Percentiles rank a stretch among this genome's conserved stretches.
Evolutionary conservation across 371 early-diverging fungal genomes (phyloP).

Genomic region (Mucor sp.): DNA sequence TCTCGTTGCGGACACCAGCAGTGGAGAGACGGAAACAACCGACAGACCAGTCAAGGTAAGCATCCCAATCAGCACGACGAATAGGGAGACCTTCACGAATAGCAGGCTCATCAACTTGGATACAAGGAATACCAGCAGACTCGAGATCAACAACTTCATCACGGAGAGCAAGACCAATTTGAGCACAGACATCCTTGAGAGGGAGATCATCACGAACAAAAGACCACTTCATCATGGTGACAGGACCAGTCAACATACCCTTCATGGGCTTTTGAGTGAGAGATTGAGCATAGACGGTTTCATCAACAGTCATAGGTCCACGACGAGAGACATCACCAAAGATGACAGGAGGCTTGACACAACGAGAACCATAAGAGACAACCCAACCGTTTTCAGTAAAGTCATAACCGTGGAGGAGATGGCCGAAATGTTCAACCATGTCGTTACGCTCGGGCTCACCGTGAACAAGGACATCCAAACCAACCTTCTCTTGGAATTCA

Average conservation of each 20-base stretch:
- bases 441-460: conserved; percentile 97
- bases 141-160: conserved; percentile 96
- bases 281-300: conserved; percentile 84
- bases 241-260: conserved; percentile 96
- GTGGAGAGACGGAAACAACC: conserved; percentile 91
- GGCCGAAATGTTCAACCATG: conserved; percentile 97
- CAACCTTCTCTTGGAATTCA: conserved; percentile 85
- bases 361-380: conserved; percentile 95
- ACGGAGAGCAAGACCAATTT: conserved; percentile 94
- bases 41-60: conserved; percentile 95
- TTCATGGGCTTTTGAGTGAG: conserved; percentile 91
- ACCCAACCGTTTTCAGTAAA: conserved; percentile 97
- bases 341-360: conserved; percentile 91
- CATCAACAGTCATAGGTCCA: conserved; percentile 88
- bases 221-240: conserved; percentile 96
- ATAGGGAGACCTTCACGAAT: conserved; percentile 98
- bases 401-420: conserved; percentile 82
- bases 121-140: conserved; percentile 87
- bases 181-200: conserved; percentile 79
- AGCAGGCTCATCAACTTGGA: conserved; percentile 98
- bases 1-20: conserved; percentile 83
- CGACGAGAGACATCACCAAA: conserved; percentile 93
- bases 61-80: conserved; percentile 84
- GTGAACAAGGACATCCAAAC: conserved; percentile 94
- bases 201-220: conserved; percentile 97